Evolutionary conservation across 495 filamentous ascomycete genomes (phyloP), one percentile per base, ranked within the genome.

Genomic region (Cercophora sp.): DNA sequence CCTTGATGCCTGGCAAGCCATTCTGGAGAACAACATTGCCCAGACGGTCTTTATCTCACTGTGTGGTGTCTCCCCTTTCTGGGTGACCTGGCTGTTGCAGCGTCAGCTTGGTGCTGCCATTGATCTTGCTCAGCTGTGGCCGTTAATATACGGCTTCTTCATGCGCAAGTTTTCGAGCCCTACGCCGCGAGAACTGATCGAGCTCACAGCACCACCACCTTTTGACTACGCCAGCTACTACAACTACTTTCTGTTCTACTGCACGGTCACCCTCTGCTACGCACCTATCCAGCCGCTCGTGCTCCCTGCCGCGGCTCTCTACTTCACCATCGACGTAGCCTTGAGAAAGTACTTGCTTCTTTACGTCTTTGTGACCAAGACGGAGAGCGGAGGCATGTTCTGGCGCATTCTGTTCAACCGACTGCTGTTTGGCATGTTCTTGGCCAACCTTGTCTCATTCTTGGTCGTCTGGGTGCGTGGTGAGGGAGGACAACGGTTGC

Each of bases 221-320:
- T 96, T 99, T 68, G 91, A 96, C 59, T 98, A 96, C 61, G 89
- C 93, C 44, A 89, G 81, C 53, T 96, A 97, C 71, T 97, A 96
- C 75, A 97, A 96, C 65, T 88, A 84, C 69, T 96, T 96, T 69
- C 76, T 97, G 15, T 99, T 88, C 71, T 96, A 96, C 66, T 76
- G 87, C 3, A 97, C 93, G 0, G 86, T 96, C 26, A 85, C 89
- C 2, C 76, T 99, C 27, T 89, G 83, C 61, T 97, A 91, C 65
- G 84, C 86, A 2, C 85, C 86, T 9, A 69, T 96, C 35, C 93
- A 97, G 70, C 93, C 93, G 0, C 79, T 97, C 26, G 87, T 91
- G 4, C 78, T 99, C n/a, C 88, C 89, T 0, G 85, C 96, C 29
- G 88, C 88, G 0, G 91, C 91, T 1, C 61, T 97, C 16, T 99